Conservation (phyloP, 352 stramenopile species). For the Phytophthora europaea region DNA sequence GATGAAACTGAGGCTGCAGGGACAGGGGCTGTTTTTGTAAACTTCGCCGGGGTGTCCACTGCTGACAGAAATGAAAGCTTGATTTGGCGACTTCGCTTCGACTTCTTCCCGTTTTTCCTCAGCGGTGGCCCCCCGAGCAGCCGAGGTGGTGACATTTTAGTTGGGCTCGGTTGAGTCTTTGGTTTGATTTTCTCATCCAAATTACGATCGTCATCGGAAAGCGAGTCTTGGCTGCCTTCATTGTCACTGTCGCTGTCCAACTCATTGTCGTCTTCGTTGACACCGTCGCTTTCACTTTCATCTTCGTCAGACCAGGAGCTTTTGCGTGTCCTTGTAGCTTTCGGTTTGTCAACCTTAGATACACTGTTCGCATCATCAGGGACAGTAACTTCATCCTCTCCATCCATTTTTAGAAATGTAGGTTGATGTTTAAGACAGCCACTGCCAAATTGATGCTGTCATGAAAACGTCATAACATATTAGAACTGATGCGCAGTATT, state of each 20-base stretch:
- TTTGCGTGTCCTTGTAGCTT: slow-evolving; percentile 24
- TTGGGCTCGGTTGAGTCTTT: slow-evolving; percentile 16
- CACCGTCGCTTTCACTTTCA: slow-evolving; percentile 34
- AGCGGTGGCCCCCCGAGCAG: slow-evolving; percentile 21
- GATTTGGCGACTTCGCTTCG: slow-evolving; percentile 47
- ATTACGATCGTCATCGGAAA: slow-evolving; percentile 27
- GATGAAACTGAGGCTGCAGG: background rate
- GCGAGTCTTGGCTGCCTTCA: slow-evolving; percentile 39
- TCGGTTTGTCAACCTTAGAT: slow-evolving; percentile 18
- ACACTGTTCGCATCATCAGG: slow-evolving; percentile 22
- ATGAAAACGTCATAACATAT: background rate
- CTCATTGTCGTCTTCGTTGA: slow-evolving; percentile 42
- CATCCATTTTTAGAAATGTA: slow-evolving; percentile 53
- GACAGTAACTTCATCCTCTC: slow-evolving; percentile 21
- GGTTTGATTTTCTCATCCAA: slow-evolving; percentile 11
- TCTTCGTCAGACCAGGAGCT: slow-evolving; percentile 45
- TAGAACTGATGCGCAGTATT: background rate
- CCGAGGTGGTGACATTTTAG: slow-evolving; percentile 33
- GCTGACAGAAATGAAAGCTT: slow-evolving; percentile 40
- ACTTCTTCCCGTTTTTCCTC: slow-evolving; percentile 22
- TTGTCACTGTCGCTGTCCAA: slow-evolving; percentile 53
- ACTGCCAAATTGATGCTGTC: slow-evolving; percentile 70
- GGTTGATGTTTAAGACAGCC: slow-evolving; percentile 69
- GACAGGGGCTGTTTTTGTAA: background rate
- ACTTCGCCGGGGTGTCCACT: slow-evolving; percentile 8